Evolutionary conservation across 495 filamentous ascomycete genomes (phyloP).

Genomic region (Ascodesmis nigricans): DNA sequence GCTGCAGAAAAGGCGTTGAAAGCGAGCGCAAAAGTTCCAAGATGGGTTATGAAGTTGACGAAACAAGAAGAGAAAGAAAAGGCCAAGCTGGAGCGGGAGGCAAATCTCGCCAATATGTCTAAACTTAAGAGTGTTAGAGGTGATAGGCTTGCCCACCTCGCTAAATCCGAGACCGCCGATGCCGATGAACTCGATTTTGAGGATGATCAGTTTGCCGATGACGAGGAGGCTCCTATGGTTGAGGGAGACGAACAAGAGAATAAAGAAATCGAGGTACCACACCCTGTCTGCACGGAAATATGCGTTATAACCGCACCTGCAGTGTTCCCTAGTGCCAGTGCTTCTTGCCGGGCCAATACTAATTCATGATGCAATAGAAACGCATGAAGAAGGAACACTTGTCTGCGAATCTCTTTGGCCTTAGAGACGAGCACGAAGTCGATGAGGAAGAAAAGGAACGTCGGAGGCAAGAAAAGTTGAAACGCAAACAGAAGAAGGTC

Average conservation of each 20-base stretch:
- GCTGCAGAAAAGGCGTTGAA: conserved; percentile 67
- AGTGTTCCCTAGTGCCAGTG: too few relatives aligned
- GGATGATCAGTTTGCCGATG: conserved; percentile 55
- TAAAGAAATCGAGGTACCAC: conserved; percentile 50
- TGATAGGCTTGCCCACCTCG: conserved; percentile 11
- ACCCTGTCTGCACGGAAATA: too few relatives aligned
- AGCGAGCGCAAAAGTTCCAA: conserved; percentile 44
- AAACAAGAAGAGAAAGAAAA: conserved; percentile 29
- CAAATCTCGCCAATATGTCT: conserved; percentile 18
- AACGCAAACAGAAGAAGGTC: conserved; percentile 45
- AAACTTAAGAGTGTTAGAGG: conserved; percentile 19
- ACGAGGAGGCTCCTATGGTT: conserved; percentile 74
- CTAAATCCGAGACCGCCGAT: conserved; percentile 29
- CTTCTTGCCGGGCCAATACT: conserved; percentile 1
- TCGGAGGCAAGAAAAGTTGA: conserved; percentile 42
- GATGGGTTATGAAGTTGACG: conserved; percentile 53
- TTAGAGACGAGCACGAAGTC: conserved; percentile 67
- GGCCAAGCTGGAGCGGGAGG: conserved; percentile 30
- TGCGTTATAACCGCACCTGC: too few relatives aligned
- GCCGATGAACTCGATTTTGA: conserved; percentile 39
- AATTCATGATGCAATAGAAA: conserved; percentile 20
- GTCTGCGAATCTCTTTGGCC: conserved; percentile 64
- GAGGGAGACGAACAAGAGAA: conserved; percentile 62
- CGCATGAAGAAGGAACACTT: conserved; percentile 73
- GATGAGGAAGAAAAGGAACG: conserved; percentile 55